Conservation (phyloP, 306 rosid species). For the Ormosia emarginata region DNA sequence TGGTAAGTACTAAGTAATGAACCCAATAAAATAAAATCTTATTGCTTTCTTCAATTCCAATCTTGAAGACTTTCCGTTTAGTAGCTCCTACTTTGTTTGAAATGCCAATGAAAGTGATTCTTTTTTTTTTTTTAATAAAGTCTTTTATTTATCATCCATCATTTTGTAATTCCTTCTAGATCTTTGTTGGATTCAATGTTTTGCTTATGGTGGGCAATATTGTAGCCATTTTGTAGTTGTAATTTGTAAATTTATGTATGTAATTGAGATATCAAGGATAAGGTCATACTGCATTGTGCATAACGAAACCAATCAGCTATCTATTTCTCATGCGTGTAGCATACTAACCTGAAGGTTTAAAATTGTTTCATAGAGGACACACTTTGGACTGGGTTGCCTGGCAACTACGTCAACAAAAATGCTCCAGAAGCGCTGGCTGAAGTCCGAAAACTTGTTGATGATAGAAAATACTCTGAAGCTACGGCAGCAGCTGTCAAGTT, state of each 20-base stretch:
- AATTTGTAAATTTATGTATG: background rate
- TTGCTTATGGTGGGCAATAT: background rate
- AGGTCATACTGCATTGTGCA: background rate
- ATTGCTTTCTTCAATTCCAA: background rate
- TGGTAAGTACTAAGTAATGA: conserved; percentile 35
- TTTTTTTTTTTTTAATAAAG: no score
- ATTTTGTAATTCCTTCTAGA: conserved; percentile 5
- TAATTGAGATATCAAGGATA: background rate
- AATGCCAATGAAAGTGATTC: background rate
- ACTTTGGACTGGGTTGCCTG: conserved; percentile 90
- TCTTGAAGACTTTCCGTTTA: background rate
- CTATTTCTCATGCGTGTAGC: background rate
- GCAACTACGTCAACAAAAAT: conserved; percentile 60
- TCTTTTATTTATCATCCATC: background rate
- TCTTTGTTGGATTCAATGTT: conserved; percentile 14
- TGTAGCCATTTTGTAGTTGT: background rate
- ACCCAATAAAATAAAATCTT: no score
- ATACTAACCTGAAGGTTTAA: conserved; percentile 3
- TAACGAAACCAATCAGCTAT: background rate
- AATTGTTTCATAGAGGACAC: conserved; percentile 65
- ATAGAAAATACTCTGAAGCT: conserved; percentile 66
- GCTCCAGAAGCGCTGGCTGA: conserved; percentile 67
- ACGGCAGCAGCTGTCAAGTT: conserved; percentile 67
- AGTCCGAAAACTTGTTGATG: conserved; percentile 81
- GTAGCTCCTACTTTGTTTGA: background rate